A percentile compares a stretch with the other conserved stretches of the same genome.
Evolutionary conservation across 2,329 filamentous ascomycete genomes (phyloP).

Genomic region (Leptographium flavum): DNA sequence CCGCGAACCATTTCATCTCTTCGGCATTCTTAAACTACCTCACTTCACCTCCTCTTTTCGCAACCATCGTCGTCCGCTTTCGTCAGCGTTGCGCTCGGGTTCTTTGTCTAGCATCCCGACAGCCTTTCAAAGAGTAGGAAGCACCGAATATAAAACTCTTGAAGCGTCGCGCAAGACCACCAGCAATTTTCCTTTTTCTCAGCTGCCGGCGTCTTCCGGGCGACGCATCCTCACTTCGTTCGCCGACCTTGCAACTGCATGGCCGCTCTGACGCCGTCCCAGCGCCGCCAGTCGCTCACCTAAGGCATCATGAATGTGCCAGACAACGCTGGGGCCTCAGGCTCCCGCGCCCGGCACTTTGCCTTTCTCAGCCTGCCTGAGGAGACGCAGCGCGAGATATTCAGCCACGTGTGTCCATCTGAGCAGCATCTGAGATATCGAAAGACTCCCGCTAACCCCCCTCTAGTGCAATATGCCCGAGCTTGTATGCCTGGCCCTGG

Average conservation of each 20-base stretch:
- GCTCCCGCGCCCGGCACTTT: neutral
- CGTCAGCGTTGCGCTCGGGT: no score
- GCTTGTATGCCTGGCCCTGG: constrained; percentile 42
- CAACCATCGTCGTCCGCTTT: neutral
- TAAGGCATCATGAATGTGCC: neutral
- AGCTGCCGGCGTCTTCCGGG: no score
- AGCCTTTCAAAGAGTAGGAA: no score
- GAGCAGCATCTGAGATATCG: no score
- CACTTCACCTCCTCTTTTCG: neutral
- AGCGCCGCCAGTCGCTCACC: neutral
- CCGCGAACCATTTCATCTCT: neutral
- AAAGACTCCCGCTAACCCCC: neutral
- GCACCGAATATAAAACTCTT: no score
- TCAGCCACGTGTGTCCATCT: constrained; percentile 31
- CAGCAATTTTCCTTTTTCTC: no score
- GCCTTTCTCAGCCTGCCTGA: constrained; percentile 28
- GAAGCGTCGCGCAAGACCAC: no score
- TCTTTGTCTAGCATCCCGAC: no score
- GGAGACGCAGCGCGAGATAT: constrained; percentile 34
- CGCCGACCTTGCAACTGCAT: no score
- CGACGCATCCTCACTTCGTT: no score
- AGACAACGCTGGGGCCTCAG: neutral
- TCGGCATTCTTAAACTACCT: neutral
- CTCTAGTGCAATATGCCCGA: constrained; percentile 29
- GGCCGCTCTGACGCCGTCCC: no score